phyloP scores from a whole-genome alignment of 78 protist genomes.

The Polysphondylium violaceum region DNA sequence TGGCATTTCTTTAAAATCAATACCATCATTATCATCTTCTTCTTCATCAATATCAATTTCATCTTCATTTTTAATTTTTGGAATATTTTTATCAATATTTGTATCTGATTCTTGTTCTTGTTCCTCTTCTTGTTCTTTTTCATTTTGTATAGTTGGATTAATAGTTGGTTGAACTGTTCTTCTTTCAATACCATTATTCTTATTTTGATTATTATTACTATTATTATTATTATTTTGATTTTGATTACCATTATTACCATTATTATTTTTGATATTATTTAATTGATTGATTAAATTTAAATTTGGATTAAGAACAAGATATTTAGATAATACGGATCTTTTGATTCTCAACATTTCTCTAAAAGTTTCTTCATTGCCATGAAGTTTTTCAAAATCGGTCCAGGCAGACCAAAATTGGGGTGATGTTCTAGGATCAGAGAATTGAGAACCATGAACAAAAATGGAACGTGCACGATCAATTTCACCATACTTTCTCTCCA shows the following conservation, averaged over 20 bases:
- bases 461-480: constrained; percentile 98
- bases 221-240: constrained; percentile 11
- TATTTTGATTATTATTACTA: neutral
- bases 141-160: neutral
- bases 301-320: neutral
- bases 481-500: constrained; percentile 97
- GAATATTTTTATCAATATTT: constrained; percentile 3
- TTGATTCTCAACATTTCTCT: constrained; percentile 95
- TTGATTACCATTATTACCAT: constrained; percentile 24
- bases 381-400: constrained; percentile 95
- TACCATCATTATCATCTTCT: constrained; percentile 40
- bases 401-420: constrained; percentile 93
- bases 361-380: constrained; percentile 98
- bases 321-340: constrained; percentile 87
- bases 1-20: constrained; percentile 48
- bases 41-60: constrained; percentile 76
- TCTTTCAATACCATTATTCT: neutral
- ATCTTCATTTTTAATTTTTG: constrained; percentile 43
- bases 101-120: constrained; percentile 5
- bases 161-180: neutral
- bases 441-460: constrained; percentile 93
- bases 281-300: constrained; percentile 10
- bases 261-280: constrained; percentile 29
- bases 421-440: constrained; percentile 84
- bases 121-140: neutral